Conservation (phyloP, 306 rosid species). For the Psophocarpus tetragonolobus region DNA sequence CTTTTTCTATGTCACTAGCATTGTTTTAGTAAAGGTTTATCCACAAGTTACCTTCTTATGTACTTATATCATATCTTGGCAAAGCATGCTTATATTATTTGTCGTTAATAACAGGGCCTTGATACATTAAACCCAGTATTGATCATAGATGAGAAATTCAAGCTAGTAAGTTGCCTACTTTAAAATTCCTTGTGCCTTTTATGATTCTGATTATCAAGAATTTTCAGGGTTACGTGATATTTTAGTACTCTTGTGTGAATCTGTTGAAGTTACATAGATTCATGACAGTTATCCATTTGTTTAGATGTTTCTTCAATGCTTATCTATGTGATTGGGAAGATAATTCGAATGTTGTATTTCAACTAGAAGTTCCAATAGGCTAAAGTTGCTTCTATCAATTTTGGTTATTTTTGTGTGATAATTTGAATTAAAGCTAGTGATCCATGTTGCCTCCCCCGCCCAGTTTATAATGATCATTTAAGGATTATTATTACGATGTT, state of each 20-base stretch:
- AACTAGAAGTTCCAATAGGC: conserved; percentile 17
- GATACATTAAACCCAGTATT: conserved; percentile 72
- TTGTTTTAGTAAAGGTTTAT: neutral
- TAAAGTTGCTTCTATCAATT: neutral
- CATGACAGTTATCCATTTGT: neutral
- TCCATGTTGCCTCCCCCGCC: neutral
- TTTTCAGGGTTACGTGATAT: neutral
- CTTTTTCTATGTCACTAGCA: neutral
- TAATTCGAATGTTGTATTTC: conserved; percentile 10
- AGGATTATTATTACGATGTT: conserved; percentile 18
- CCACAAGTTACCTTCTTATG: neutral
- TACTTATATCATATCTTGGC: neutral
- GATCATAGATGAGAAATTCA: conserved; percentile 64
- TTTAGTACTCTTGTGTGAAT: conserved; percentile 17
- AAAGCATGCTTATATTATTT: conserved; percentile 29
- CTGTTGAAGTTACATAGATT: conserved; percentile 8
- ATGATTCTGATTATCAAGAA: conserved; percentile 1
- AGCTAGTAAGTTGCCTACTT: conserved; percentile 58
- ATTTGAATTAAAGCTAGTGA: neutral
- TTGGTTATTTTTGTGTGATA: neutral
- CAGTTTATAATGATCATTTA: conserved; percentile 5
- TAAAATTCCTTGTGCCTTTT: neutral
- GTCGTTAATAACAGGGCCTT: conserved; percentile 58
- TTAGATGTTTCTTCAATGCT: conserved; percentile 17
- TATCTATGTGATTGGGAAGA: neutral